These are phyloP conservation scores for Cicer arietinum DNA, from an alignment of 306 rosid species.

Conservation along the genomic window DNA sequence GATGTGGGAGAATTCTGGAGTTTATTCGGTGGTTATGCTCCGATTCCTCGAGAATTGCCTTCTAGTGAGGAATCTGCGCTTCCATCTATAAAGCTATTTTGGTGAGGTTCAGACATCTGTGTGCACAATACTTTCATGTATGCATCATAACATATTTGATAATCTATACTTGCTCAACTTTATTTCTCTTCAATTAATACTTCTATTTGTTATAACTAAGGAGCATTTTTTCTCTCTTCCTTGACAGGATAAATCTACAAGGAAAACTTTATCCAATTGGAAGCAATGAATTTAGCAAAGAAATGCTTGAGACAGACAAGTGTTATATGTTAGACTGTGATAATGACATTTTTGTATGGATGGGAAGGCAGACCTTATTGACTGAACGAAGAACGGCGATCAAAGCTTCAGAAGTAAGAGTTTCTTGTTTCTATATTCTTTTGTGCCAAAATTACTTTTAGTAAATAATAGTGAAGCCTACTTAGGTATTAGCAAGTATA, in stretches of 20 bases:
- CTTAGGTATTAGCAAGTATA: not conserved
- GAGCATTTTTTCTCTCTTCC: slow-evolving; percentile 42
- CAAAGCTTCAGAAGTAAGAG: slow-evolving; percentile 79
- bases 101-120: slow-evolving; percentile 58
- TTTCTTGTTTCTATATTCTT: slow-evolving; percentile 25
- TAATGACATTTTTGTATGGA: slow-evolving; percentile 84
- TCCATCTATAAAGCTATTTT: slow-evolving; percentile 58
- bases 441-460: not conserved
- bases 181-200: slow-evolving; percentile 34
- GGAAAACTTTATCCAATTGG: slow-evolving; percentile 72
- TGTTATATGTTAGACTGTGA: slow-evolving; percentile 92
- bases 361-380: slow-evolving; percentile 81
- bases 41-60: slow-evolving; percentile 80
- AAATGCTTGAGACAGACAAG: slow-evolving; percentile 82
- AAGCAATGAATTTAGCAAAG: slow-evolving; percentile 59
- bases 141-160: slow-evolving; percentile 23
- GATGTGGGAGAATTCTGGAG: slow-evolving; percentile 98
- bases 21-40: slow-evolving; percentile 97
- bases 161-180: slow-evolving; percentile 29
- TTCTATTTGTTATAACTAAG: slow-evolving; percentile 28
- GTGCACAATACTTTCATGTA: slow-evolving; percentile 21
- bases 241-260: slow-evolving; percentile 75
- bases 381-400: slow-evolving; percentile 85
- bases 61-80: slow-evolving; percentile 56
- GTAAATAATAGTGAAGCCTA: not conserved